A percentile compares a stretch with the other conserved stretches of the same genome.
Conservation (phyloP, 202 grass and related monocot species). For the Saccharum hybrid region DNA sequence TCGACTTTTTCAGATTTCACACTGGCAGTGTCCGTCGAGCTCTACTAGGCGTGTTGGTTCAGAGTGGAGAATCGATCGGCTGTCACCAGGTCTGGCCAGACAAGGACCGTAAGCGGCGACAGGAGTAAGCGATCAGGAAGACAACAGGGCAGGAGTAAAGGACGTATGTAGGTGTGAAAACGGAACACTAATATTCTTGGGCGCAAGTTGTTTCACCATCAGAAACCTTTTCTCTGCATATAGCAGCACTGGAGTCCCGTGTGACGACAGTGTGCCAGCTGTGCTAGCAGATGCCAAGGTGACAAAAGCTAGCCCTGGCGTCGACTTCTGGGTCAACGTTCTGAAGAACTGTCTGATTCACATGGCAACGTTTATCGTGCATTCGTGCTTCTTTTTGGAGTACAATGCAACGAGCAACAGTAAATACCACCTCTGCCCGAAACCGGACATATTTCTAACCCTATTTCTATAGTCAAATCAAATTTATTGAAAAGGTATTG, state of each 20-base stretch:
- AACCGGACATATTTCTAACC: too few relatives aligned
- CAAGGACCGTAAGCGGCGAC: too few relatives aligned
- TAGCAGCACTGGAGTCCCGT: background rate
- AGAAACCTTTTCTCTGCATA: background rate
- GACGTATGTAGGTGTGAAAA: too few relatives aligned
- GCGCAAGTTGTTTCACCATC: background rate
- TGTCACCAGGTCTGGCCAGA: too few relatives aligned
- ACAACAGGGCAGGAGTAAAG: background rate
- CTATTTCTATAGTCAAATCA: too few relatives aligned
- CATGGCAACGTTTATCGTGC: background rate
- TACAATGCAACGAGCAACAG: too few relatives aligned
- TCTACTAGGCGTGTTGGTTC: too few relatives aligned
- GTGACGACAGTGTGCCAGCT: background rate
- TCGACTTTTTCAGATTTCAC: background rate
- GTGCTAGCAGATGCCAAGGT: background rate
- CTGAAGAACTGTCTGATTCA: conserved; percentile 3
- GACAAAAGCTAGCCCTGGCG: background rate
- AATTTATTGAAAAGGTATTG: too few relatives aligned
- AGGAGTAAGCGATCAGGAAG: too few relatives aligned
- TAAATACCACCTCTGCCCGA: too few relatives aligned
- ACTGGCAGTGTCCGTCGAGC: background rate
- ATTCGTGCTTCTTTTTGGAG: background rate
- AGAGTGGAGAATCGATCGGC: background rate
- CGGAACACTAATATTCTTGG: too few relatives aligned
- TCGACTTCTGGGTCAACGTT: conserved; percentile 6